Percentiles rank a stretch among this genome's conserved stretches.
These are phyloP conservation scores for Arachis hypogaea DNA, from an alignment of 306 rosid species.

Conservation along the genomic window DNA sequence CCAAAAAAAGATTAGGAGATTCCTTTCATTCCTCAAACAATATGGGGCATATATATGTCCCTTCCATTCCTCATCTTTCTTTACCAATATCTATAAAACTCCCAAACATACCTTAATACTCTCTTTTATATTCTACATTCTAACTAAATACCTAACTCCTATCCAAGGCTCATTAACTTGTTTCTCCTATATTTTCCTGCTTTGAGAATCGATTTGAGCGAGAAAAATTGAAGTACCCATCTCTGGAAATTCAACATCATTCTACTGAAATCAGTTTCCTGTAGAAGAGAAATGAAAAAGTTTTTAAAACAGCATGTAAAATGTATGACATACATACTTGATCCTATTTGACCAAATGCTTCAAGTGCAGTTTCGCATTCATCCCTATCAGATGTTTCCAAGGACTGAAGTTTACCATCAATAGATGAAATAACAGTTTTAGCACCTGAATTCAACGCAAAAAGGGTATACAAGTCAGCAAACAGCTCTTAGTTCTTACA, in stretches of 20 bases:
- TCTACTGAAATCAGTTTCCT: slow-evolving; percentile 30
- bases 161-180: no score
- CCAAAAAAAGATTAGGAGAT: no score
- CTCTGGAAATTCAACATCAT: slow-evolving; percentile 1
- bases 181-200: no score
- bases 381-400: slow-evolving; percentile 64
- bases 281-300: background rate
- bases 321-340: slow-evolving; percentile 64
- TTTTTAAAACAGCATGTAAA: slow-evolving; percentile 5
- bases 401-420: slow-evolving; percentile 61
- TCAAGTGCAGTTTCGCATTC: slow-evolving; percentile 88
- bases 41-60: no score
- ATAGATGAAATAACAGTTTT: slow-evolving; percentile 64
- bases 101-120: no score
- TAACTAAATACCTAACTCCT: no score
- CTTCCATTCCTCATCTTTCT: no score
- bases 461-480: slow-evolving; percentile 19
- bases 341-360: slow-evolving; percentile 91
- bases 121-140: no score
- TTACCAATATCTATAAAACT: no score
- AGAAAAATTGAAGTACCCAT: background rate
- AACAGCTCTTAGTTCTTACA: slow-evolving; percentile 10
- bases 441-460: slow-evolving; percentile 58
- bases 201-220: background rate
- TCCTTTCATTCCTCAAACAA: no score